These are phyloP conservation scores for Daldinia vernicosa DNA, from an alignment of 495 filamentous ascomycete genomes.

Conservation along the genomic window DNA sequence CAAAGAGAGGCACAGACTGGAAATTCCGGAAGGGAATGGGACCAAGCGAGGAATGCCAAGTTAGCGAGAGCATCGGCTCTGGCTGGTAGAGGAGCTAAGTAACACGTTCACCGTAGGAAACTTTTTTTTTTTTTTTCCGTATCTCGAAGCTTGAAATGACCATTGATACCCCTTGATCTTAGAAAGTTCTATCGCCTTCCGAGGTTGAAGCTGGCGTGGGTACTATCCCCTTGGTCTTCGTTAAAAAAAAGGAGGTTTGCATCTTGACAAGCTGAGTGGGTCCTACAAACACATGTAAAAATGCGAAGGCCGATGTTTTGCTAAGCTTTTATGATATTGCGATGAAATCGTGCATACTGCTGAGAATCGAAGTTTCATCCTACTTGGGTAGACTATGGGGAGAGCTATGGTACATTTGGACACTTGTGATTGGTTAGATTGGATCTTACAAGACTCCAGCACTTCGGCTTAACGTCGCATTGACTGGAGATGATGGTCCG, in stretches of 20 bases:
- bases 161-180: constrained; percentile 29
- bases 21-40: constrained; percentile 63
- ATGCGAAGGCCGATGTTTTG: neutral
- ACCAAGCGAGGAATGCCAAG: constrained; percentile 60
- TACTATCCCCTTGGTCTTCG: constrained; percentile 1
- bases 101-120: constrained; percentile 7
- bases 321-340: constrained; percentile 10
- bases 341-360: constrained; percentile 25
- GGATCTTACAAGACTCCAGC: constrained; percentile 3
- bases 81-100: constrained; percentile 57
- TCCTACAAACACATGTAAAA: constrained; percentile 5
- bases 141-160: constrained; percentile 10
- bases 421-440: constrained; percentile 12
- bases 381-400: constrained; percentile 5
- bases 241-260: constrained; percentile 4
- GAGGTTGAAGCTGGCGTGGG: constrained; percentile 17
- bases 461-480: constrained; percentile 36
- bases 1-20: constrained; percentile 60
- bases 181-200: constrained; percentile 15
- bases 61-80: constrained; percentile 53
- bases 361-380: constrained; percentile 31
- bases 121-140: neutral
- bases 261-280: constrained; percentile 8
- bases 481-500: constrained; percentile 40
- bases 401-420: neutral